Evolutionary conservation across 352 stramenopile species (phyloP).

Genomic region (Pythium brachiatum): DNA sequence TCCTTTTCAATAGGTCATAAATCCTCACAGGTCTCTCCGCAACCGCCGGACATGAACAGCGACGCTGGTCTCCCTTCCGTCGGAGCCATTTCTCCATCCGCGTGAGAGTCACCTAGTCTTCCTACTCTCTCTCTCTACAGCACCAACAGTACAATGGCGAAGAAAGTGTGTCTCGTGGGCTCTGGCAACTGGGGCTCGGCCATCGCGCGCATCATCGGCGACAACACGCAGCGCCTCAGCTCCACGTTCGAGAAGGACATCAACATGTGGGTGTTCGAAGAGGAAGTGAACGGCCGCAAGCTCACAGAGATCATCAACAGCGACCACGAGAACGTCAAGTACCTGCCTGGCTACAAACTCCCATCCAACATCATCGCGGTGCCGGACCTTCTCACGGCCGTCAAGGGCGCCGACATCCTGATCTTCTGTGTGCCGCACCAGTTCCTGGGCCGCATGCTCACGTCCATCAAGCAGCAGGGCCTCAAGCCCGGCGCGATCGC

Average conservation of each 20-base stretch:
- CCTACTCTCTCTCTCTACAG: background rate
- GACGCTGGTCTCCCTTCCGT: no score
- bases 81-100: background rate
- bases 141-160: constrained; percentile 30
- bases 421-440: constrained; percentile 98
- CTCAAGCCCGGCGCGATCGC: constrained; percentile 62
- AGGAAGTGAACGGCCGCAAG: constrained; percentile 85
- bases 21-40: background rate
- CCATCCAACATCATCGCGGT: constrained; percentile 93
- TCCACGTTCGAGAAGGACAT: constrained; percentile 88
- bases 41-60: background rate
- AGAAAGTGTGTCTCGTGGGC: constrained; percentile 77
- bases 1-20: constrained; percentile 1
- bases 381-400: constrained; percentile 89
- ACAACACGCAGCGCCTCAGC: constrained; percentile 54
- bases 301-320: constrained; percentile 97
- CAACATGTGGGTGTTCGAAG: constrained; percentile 97
- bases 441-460: constrained; percentile 90
- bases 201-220: constrained; percentile 81
- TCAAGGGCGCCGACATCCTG: constrained; percentile 89
- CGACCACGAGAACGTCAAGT: constrained; percentile 97
- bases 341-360: constrained; percentile 87
- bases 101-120: no score
- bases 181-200: constrained; percentile 83
- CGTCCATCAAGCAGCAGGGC: constrained; percentile 83